Conservation (phyloP, 805 yeast species). For the Pichia heedii region DNA sequence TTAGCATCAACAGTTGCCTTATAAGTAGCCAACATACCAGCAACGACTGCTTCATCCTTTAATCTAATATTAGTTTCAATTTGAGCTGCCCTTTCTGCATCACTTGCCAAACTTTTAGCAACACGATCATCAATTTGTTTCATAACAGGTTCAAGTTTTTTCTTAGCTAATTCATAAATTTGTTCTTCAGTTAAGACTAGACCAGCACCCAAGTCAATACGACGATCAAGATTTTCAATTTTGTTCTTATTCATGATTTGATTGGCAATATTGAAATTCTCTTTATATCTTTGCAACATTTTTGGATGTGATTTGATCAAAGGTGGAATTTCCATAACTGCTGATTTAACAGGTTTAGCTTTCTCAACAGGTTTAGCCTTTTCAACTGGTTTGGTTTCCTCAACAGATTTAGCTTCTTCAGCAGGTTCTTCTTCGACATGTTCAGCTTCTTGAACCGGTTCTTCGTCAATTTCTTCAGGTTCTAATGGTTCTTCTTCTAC, state of each 20-base stretch:
- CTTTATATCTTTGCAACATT: constrained; percentile 39
- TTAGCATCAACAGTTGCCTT: constrained; percentile 34
- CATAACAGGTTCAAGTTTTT: constrained; percentile 47
- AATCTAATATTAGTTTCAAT: constrained; percentile 21
- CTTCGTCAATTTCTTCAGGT: constrained; percentile 7
- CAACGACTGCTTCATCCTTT: constrained; percentile 24
- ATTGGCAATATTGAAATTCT: constrained; percentile 39
- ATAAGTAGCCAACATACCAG: constrained; percentile 30
- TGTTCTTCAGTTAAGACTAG: constrained; percentile 45
- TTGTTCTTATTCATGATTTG: constrained; percentile 34
- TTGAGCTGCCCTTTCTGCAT: constrained; percentile 24
- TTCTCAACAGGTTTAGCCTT: constrained; percentile 12
- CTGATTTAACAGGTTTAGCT: constrained; percentile 2
- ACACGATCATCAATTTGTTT: constrained; percentile 43
- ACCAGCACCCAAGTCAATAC: constrained; percentile 46
- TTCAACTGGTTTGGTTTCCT: constrained; percentile 9
- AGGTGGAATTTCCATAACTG: constrained; percentile 27
- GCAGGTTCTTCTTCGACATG: neutral
- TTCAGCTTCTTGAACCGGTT: neutral
- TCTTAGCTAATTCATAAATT: constrained; percentile 45
- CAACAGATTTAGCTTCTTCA: constrained; percentile 5
- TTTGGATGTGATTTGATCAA: constrained; percentile 32
- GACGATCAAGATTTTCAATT: constrained; percentile 41
- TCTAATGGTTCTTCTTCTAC: constrained; percentile 12
- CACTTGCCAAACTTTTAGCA: constrained; percentile 26